Percentiles rank a stretch among this genome's conserved stretches.
These are phyloP conservation scores for Chaetomiaceae sp. DNA, from an alignment of 2,329 filamentous ascomycete species.

Conservation along the genomic window DNA sequence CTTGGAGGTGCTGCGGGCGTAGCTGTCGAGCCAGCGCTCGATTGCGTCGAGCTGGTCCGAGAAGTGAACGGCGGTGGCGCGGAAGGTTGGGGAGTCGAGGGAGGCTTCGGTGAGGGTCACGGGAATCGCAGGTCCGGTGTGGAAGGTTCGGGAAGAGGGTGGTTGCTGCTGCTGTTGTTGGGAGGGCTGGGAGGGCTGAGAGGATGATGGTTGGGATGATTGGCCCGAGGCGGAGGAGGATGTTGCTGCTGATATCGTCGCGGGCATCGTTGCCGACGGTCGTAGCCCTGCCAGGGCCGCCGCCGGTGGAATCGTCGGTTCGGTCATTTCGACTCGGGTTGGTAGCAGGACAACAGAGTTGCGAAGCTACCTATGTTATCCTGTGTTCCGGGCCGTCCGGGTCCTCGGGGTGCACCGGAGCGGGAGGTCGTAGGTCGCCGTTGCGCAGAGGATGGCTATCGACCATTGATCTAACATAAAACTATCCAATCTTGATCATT, in stretches of 20 bases:
- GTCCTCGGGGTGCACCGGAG: neutral
- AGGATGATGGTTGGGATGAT: slow-evolving; percentile 5
- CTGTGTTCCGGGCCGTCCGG: neutral
- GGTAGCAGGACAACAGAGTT: neutral
- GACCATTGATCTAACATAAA: neutral
- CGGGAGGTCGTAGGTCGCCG: neutral
- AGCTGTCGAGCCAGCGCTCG: slow-evolving; percentile 81
- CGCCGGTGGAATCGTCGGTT: slow-evolving; percentile 16
- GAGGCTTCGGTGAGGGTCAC: slow-evolving; percentile 91
- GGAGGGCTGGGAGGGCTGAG: neutral
- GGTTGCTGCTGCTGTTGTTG: slow-evolving; percentile 1
- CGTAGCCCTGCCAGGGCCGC: slow-evolving; percentile 11
- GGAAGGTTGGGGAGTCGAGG: slow-evolving; percentile 93
- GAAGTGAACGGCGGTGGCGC: slow-evolving; percentile 80
- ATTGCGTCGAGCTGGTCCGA: slow-evolving; percentile 86
- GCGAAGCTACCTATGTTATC: too few relatives aligned
- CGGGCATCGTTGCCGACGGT: slow-evolving; percentile 10
- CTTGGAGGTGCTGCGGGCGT: slow-evolving; percentile 50
- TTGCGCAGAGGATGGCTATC: neutral
- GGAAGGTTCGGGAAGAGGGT: slow-evolving; percentile 15
- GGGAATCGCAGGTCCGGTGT: slow-evolving; percentile 51
- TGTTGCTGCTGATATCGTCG: neutral
- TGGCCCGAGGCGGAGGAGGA: slow-evolving; percentile 2
- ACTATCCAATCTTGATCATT: neutral
- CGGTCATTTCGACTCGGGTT: slow-evolving; percentile 9